A percentile compares a stretch with the other conserved stretches of the same genome.
These are phyloP conservation scores for Cyamopsis tetragonoloba DNA, from an alignment of 306 rosid genomes.

Conservation along the genomic window DNA sequence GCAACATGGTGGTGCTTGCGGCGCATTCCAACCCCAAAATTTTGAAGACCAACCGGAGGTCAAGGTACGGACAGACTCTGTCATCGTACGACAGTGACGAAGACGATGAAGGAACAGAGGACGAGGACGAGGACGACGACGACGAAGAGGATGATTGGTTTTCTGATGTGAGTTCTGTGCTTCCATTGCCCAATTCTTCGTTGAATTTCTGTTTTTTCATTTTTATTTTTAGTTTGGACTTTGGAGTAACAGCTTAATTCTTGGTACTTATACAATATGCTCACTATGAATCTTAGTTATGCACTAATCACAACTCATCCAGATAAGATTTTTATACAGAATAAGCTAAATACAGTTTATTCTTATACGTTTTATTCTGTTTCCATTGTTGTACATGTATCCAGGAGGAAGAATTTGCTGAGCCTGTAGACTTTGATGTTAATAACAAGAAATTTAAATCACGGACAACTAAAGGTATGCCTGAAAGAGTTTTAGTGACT, in stretches of 20 bases:
- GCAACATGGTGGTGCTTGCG: slow-evolving; percentile 44
- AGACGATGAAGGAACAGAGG: slow-evolving; percentile 30
- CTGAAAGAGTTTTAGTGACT: not conserved
- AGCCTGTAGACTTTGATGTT: slow-evolving; percentile 42
- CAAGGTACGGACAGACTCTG: slow-evolving; percentile 48
- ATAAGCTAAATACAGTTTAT: too few species aligned
- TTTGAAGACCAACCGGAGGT: slow-evolving; percentile 65
- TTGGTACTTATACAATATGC: too few species aligned
- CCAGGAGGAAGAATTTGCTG: slow-evolving; percentile 76
- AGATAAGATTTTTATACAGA: too few species aligned
- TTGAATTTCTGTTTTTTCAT: not conserved
- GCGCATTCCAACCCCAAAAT: slow-evolving; percentile 75
- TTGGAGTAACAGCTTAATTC: too few species aligned
- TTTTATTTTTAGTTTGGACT: too few species aligned
- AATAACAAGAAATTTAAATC: slow-evolving; percentile 49
- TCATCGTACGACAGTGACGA: slow-evolving; percentile 55
- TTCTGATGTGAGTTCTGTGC: slow-evolving; percentile 52
- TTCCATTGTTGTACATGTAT: slow-evolving; percentile 16
- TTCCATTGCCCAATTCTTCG: not conserved
- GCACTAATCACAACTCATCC: too few species aligned
- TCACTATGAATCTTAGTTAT: too few species aligned
- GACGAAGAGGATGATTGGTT: slow-evolving; percentile 41
- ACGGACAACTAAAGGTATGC: slow-evolving; percentile 25
- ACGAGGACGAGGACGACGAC: not conserved
- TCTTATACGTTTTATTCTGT: too few species aligned